These are phyloP conservation scores for Ophiostoma sp. DNA, from an alignment of 2,329 filamentous ascomycete genomes.

Conservation along the genomic window DNA sequence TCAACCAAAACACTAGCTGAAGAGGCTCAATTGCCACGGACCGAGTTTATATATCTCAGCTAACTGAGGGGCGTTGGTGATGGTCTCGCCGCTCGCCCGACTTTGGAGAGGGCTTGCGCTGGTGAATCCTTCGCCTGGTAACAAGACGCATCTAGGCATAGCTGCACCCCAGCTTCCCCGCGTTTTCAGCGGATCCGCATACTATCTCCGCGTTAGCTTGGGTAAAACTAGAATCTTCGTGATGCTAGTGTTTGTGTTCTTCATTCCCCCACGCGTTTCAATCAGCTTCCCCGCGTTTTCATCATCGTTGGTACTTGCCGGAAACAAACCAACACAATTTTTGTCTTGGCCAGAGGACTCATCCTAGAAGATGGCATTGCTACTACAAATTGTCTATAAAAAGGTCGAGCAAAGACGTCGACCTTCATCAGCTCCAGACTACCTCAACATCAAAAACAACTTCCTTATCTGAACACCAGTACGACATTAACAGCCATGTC, in stretches of 20 bases:
- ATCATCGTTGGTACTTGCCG: neutral
- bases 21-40: neutral
- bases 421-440: neutral
- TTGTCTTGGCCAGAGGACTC: neutral
- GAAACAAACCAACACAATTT: neutral
- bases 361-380: no score
- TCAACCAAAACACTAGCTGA: neutral
- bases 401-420: neutral
- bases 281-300: conserved; percentile 1
- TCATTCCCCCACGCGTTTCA: neutral
- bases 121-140: neutral
- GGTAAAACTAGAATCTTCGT: neutral
- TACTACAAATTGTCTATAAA: neutral
- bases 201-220: neutral
- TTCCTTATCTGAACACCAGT: neutral
- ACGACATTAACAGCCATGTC: no score
- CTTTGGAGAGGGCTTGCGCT: neutral
- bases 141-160: neutral
- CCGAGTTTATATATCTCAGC: neutral
- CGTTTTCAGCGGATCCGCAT: conserved; percentile 2
- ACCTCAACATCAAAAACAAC: neutral
- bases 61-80: neutral
- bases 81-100: neutral
- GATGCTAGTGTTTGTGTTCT: neutral
- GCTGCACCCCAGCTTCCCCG: neutral